Percentiles rank a stretch among this genome's conserved stretches.
Conservation (phyloP, 306 rosid genomes). For the Rosa chinensis region DNA sequence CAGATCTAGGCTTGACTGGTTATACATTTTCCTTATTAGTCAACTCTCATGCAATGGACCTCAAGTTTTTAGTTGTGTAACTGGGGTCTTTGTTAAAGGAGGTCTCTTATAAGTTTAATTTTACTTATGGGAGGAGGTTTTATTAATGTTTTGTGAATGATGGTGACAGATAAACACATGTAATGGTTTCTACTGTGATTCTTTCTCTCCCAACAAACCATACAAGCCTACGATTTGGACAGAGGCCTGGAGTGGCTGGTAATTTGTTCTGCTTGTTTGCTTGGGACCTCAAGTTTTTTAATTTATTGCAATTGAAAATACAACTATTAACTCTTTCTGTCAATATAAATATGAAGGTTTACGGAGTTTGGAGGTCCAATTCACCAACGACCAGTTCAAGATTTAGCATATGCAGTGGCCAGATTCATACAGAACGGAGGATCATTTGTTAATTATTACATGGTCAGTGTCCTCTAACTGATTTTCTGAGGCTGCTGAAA, state of each 20-base stretch:
- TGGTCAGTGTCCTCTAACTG: slow-evolving; percentile 55
- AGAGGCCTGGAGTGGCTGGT: slow-evolving; percentile 99
- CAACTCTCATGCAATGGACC: neutral
- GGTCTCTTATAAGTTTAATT: neutral
- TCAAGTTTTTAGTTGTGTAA: slow-evolving; percentile 1
- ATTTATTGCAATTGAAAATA: neutral
- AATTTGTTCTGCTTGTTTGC: slow-evolving; percentile 26
- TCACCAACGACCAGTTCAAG: slow-evolving; percentile 92
- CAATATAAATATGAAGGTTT: slow-evolving; percentile 58
- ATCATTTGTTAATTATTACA: slow-evolving; percentile 90
- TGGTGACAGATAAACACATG: slow-evolving; percentile 87
- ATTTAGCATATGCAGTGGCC: slow-evolving; percentile 89
- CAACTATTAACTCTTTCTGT: slow-evolving; percentile 17
- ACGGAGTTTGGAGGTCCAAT: slow-evolving; percentile 87
- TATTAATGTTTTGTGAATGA: slow-evolving; percentile 30
- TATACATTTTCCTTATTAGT: slow-evolving; percentile 5
- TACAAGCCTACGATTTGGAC: slow-evolving; percentile 96
- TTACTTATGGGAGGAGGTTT: slow-evolving; percentile 8
- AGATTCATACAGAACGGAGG: slow-evolving; percentile 90
- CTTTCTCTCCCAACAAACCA: slow-evolving; percentile 88
- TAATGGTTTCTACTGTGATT: slow-evolving; percentile 92
- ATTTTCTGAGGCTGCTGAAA: slow-evolving; percentile 21
- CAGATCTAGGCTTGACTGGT: slow-evolving; percentile 1
- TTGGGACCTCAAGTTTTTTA: slow-evolving; percentile 7
- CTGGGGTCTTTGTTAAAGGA: neutral